Conservation (phyloP, 2,329 filamentous ascomycete species). For the Ceratocystis albifundus region DNA sequence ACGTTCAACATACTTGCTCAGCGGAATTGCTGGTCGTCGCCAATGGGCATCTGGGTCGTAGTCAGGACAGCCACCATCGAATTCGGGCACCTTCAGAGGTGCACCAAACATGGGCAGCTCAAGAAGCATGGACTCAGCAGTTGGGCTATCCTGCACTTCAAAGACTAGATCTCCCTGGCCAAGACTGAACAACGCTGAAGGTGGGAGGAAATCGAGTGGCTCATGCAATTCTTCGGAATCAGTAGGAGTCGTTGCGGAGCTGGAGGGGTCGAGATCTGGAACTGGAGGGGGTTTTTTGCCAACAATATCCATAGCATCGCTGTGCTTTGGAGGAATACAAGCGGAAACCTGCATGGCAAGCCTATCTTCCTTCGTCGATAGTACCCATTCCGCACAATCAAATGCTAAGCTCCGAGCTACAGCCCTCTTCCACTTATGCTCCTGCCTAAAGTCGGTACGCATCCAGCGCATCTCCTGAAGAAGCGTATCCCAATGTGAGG, state of each 20-base stretch:
- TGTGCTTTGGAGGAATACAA: constrained; percentile 33
- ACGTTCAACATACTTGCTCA: constrained; percentile 78
- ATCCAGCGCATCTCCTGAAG: constrained; percentile 95
- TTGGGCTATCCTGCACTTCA: constrained; percentile 59
- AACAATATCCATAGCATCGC: constrained; percentile 30
- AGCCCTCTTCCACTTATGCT: constrained; percentile 84
- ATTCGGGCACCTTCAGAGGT: constrained; percentile 46
- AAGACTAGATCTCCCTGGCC: constrained; percentile 73
- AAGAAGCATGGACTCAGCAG: constrained; percentile 62
- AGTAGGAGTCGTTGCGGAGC: constrained; percentile 12
- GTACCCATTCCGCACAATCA: constrained; percentile 74
- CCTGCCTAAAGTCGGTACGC: constrained; percentile 88
- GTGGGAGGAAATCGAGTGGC: constrained; percentile 43
- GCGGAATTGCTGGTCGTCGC: constrained; percentile 64
- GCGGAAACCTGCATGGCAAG: constrained; percentile 56
- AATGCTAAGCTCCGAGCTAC: constrained; percentile 68
- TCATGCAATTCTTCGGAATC: constrained; percentile 33
- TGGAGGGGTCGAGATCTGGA: constrained; percentile 21
- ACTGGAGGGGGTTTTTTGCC: constrained; percentile 36
- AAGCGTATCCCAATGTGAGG: constrained; percentile 74
- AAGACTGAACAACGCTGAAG: constrained; percentile 73
- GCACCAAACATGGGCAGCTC: constrained; percentile 72
- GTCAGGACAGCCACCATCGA: constrained; percentile 46
- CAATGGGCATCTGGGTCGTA: constrained; percentile 58
- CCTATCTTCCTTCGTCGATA: constrained; percentile 51